Percentiles rank a stretch among this genome's conserved stretches.
Conservation (phyloP, 2,329 filamentous ascomycete species). For the Ophiostoma ips region DNA sequence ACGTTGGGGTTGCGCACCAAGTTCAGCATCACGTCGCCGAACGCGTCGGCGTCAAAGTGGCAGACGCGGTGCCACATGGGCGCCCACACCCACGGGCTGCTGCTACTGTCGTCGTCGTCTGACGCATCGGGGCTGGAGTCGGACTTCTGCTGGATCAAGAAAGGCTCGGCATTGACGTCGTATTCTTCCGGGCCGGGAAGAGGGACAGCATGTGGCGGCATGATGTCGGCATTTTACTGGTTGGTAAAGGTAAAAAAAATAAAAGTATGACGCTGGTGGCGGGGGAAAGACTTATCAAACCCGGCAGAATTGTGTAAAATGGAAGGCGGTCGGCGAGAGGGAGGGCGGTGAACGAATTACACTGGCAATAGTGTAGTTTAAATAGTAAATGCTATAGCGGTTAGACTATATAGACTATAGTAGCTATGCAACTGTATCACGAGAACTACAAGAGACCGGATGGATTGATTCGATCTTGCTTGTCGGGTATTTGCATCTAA, state of each 20-base stretch:
- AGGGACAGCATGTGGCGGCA: not conserved
- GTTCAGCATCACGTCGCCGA: conserved; percentile 56
- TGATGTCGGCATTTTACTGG: not conserved
- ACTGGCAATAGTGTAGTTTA: not conserved
- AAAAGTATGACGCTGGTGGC: not conserved
- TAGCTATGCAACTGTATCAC: no score
- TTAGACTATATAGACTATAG: no score
- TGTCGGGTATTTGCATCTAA: no score
- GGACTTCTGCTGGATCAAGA: conserved; percentile 10
- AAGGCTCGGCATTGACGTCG: conserved; percentile 5
- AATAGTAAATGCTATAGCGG: no score
- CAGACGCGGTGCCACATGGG: conserved; percentile 43
- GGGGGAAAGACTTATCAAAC: not conserved
- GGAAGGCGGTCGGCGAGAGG: not conserved
- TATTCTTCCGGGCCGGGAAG: conserved; percentile 7
- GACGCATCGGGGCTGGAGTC: not conserved
- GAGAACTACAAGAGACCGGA: no score
- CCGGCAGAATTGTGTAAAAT: not conserved
- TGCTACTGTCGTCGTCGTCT: not conserved
- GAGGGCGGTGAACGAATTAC: not conserved
- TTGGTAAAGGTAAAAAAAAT: not conserved
- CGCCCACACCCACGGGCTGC: conserved; percentile 27
- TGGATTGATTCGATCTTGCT: no score
- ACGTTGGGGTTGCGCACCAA: conserved; percentile 67
- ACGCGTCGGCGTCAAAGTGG: conserved; percentile 48